Evolutionary conservation across 176 grass and related monocot species (phyloP).

Genomic region (Pontederia crassipes): DNA sequence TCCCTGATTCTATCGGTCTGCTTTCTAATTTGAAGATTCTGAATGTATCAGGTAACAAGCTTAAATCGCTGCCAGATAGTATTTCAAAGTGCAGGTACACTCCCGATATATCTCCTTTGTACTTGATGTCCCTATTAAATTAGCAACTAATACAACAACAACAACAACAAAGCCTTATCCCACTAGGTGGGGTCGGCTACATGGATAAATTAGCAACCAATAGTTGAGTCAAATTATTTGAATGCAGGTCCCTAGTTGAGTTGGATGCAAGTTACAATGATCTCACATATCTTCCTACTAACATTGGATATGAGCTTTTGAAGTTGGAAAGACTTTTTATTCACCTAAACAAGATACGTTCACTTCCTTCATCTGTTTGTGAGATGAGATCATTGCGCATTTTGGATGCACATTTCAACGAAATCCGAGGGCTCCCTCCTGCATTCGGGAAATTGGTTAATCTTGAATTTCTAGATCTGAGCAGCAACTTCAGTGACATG

Average conservation of each 20-base stretch:
- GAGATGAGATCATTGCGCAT: slow-evolving; percentile 60
- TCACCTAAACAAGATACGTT: slow-evolving; percentile 79
- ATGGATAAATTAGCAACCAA: neutral
- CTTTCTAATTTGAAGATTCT: slow-evolving; percentile 71
- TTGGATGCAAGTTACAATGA: slow-evolving; percentile 97
- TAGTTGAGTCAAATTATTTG: neutral
- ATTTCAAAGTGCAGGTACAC: slow-evolving; percentile 87
- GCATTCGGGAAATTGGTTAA: slow-evolving; percentile 52
- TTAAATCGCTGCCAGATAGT: slow-evolving; percentile 83
- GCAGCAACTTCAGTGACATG: slow-evolving; percentile 86
- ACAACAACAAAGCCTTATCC: too few species aligned
- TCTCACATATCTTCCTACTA: slow-evolving; percentile 69
- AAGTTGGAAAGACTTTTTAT: slow-evolving; percentile 55
- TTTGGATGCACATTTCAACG: slow-evolving; percentile 87
- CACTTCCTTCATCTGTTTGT: slow-evolving; percentile 62
- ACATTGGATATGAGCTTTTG: slow-evolving; percentile 84
- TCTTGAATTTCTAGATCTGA: slow-evolving; percentile 80
- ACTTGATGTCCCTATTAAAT: neutral
- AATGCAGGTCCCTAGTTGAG: slow-evolving; percentile 61
- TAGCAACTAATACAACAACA: neutral
- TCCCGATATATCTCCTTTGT: neutral
- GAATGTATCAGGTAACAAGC: slow-evolving; percentile 65
- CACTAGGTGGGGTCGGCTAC: too few species aligned
- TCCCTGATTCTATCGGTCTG: slow-evolving; percentile 85
- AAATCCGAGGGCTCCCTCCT: slow-evolving; percentile 58